A percentile compares a stretch with the other conserved stretches of the same genome.
Evolutionary conservation across 148 eudicot species (phyloP).

Genomic region (Selenicereus undatus): DNA sequence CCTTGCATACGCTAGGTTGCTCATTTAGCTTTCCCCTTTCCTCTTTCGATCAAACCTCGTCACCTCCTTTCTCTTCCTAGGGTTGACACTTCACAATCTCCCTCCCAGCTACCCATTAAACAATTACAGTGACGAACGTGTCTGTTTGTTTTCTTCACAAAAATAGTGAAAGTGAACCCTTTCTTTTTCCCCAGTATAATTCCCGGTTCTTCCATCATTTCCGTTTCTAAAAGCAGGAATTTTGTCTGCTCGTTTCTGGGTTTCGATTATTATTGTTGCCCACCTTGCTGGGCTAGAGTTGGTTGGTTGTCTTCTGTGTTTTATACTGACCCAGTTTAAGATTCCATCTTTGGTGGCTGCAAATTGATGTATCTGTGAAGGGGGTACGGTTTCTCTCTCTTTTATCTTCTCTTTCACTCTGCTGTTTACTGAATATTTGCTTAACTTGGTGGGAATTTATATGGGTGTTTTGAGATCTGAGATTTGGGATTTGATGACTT

Average conservation of each 20-base stretch:
- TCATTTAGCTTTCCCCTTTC: background rate
- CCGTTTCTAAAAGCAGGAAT: background rate
- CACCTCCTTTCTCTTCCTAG: background rate
- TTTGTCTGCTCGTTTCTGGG: constrained; percentile 1
- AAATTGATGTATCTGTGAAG: constrained; percentile 15
- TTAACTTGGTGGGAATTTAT: constrained; percentile 13
- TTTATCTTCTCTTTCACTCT: background rate
- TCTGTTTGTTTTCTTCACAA: constrained; percentile 9
- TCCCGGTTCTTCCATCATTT: constrained; percentile 8
- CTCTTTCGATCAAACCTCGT: constrained; percentile 4
- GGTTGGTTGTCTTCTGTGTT: background rate
- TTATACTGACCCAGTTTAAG: background rate
- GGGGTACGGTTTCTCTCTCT: constrained; percentile 34
- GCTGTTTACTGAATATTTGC: constrained; percentile 3
- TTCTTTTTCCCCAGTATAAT: background rate
- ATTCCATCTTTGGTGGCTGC: constrained; percentile 7
- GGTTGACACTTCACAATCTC: background rate
- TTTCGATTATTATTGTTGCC: constrained; percentile 1
- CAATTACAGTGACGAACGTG: background rate
- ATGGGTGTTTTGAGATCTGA: constrained; percentile 2
- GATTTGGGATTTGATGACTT: constrained; percentile 12
- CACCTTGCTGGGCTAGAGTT: background rate
- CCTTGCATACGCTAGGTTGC: background rate
- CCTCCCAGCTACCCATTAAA: background rate
- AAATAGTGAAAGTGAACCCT: background rate